phyloP scores from a whole-genome alignment of 257 asterid genomes.

The Fraxinus americana region DNA sequence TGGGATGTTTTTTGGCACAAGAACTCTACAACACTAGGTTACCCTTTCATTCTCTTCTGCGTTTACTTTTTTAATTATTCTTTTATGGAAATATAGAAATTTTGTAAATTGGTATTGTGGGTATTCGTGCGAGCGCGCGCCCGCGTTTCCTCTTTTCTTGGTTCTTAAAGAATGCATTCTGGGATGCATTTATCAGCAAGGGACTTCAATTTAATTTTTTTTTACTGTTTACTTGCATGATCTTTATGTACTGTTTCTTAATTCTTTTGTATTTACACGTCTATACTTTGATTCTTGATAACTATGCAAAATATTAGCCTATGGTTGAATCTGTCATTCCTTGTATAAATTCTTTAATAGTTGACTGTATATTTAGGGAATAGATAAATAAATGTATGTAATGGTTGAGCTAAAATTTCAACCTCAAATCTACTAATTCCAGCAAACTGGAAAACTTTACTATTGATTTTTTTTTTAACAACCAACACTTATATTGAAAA shows the following conservation, averaged over 20 bases:
- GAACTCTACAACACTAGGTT: slow-evolving; percentile 58
- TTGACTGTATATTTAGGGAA: not conserved
- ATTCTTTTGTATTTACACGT: not conserved
- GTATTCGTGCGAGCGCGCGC: not conserved
- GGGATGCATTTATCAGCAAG: no score
- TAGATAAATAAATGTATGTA: not conserved
- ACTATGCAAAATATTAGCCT: not conserved
- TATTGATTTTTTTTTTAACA: no score
- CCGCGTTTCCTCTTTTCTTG: not conserved
- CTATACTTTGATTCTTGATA: no score
- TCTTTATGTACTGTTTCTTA: not conserved
- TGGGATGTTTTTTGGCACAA: slow-evolving; percentile 86
- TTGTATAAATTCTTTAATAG: not conserved
- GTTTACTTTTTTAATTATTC: not conserved
- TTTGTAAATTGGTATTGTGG: slow-evolving; percentile 4
- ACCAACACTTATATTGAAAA: no score
- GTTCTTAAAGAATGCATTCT: not conserved
- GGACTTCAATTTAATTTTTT: not conserved
- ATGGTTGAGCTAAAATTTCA: no score
- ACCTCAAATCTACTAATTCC: no score
- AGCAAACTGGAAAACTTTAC: no score
- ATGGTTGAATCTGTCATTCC: not conserved
- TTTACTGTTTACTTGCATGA: not conserved
- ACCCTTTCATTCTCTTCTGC: not conserved
- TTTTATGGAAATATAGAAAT: not conserved